Conservation (phyloP, 495 filamentous ascomycete genomes). For the Talaromyces nanjingensis region DNA sequence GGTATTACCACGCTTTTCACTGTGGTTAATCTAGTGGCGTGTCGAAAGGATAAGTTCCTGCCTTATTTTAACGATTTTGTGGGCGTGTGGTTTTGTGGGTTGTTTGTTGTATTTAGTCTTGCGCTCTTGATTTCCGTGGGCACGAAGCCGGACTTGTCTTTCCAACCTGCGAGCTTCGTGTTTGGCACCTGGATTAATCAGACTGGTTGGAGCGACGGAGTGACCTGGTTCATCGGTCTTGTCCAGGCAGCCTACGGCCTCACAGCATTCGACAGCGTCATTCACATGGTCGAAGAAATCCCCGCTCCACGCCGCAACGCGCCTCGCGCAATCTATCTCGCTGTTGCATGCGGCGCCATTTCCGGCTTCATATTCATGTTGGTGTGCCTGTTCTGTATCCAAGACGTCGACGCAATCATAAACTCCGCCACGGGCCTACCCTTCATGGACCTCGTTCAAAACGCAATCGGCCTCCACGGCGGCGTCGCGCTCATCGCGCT, state of each 20-base stretch:
- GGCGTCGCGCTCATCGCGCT: constrained; percentile 33
- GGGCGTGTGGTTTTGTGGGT: constrained; percentile 36
- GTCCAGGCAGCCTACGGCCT: constrained; percentile 55
- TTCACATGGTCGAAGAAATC: constrained; percentile 53
- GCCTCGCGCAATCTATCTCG: constrained; percentile 34
- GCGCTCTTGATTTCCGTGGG: constrained; percentile 39
- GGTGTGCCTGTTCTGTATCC: constrained; percentile 67
- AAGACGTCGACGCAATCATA: constrained; percentile 52
- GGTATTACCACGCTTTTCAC: constrained; percentile 33
- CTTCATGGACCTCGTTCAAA: constrained; percentile 39
- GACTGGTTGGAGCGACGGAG: constrained; percentile 56
- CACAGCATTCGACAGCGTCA: constrained; percentile 56
- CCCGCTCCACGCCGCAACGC: constrained; percentile 35
- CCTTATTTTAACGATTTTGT: constrained; percentile 44
- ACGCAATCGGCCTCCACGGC: constrained; percentile 32
- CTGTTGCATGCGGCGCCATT: constrained; percentile 40
- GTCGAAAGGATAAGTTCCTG: constrained; percentile 36
- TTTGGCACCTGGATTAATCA: constrained; percentile 54
- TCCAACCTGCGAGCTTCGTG: constrained; percentile 41
- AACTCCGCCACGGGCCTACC: constrained; percentile 33
- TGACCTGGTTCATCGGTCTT: constrained; percentile 56
- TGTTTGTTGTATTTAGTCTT: constrained; percentile 38
- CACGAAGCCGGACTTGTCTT: constrained; percentile 26
- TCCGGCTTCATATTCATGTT: constrained; percentile 69
- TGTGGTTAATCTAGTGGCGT: constrained; percentile 35